Evolutionary conservation across 768 basidiomycete genomes (phyloP), one percentile per base, ranked within the genome.

Genomic region (Cubamyces sp.): DNA sequence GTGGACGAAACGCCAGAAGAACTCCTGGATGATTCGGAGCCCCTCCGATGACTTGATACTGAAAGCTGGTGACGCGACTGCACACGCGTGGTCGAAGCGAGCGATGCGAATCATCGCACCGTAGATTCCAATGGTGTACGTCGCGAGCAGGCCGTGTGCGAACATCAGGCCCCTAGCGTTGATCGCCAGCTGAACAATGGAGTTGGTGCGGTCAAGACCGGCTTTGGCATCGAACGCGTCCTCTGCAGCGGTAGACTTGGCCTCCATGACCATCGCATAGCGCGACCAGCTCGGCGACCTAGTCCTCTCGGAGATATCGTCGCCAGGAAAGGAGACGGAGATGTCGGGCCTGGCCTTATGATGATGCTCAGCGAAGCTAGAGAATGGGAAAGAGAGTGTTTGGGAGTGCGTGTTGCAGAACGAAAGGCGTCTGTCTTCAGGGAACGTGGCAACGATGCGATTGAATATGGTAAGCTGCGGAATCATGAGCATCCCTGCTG

Each of bases 1-100:
- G 30, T 67, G 55, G 15, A 57, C 56, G 23, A 64, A 64, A 14
- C 52, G 37, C 66, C 66, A 67, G 16, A 64, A 50, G 52, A 67
- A 67, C 16, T 49, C 56, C 12, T 40, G 56, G 3, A 48, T 7
- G 3, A 16, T 21, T 3, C 25, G 28, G 8, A 66, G 41, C 21
- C 54, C 34, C 1, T 56, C 52, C 4, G 42, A 26, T 3, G 58
- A 34, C 39, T 47, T 39, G 28, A 48, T 19, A 43, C 50, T 39
- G 28, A 65, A 49, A 0, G 52, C 28, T 1, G 43, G 42, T 4
- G 64, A 65, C 5, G 52, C 60, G 39, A 65, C 46, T 9, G 42
- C 54, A 16, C 53, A 51, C 6, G 65, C 52, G 26, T 48, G 61
- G 42, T 66, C 65, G 48, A 55, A 66, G 30, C 61, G 65, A 14